Evolutionary conservation across 2,329 filamentous ascomycete species (phyloP).

Genomic region (Pseudogymnoascus sp.): DNA sequence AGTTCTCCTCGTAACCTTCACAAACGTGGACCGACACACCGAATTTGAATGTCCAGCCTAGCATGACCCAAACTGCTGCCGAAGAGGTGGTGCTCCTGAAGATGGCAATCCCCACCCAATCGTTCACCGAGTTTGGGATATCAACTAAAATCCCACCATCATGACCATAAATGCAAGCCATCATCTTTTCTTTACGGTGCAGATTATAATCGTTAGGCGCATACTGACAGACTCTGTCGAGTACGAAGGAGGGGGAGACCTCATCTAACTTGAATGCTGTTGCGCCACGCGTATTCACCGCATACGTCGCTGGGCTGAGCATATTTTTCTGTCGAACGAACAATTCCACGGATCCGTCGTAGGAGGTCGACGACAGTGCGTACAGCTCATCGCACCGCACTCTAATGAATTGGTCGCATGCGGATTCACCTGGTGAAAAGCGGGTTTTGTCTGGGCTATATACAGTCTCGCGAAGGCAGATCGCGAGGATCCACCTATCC

Average conservation of each 20-base stretch:
- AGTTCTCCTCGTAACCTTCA: neutral
- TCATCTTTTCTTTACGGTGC: neutral
- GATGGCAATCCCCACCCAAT: neutral
- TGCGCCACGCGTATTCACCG: neutral
- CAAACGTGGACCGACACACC: neutral
- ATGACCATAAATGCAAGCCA: neutral
- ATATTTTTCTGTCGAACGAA: neutral
- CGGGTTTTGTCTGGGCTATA: neutral
- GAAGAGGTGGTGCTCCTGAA: neutral
- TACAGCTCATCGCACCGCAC: neutral
- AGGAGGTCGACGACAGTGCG: neutral
- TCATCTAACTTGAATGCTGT: neutral
- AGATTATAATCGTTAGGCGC: neutral
- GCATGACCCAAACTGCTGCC: neutral
- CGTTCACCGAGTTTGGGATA: neutral
- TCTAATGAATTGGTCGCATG: neutral
- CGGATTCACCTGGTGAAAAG: neutral
- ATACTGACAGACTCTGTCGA: neutral
- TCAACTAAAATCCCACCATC: neutral
- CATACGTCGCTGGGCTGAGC: neutral
- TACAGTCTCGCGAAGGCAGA: neutral
- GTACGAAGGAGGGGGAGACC: neutral
- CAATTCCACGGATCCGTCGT: neutral
- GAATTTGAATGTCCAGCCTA: neutral
- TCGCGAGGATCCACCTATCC: neutral